A percentile compares a stretch with the other conserved stretches of the same genome.
These are phyloP conservation scores for Boehmeria nivea DNA, from an alignment of 306 rosid genomes.

Conservation along the genomic window DNA sequence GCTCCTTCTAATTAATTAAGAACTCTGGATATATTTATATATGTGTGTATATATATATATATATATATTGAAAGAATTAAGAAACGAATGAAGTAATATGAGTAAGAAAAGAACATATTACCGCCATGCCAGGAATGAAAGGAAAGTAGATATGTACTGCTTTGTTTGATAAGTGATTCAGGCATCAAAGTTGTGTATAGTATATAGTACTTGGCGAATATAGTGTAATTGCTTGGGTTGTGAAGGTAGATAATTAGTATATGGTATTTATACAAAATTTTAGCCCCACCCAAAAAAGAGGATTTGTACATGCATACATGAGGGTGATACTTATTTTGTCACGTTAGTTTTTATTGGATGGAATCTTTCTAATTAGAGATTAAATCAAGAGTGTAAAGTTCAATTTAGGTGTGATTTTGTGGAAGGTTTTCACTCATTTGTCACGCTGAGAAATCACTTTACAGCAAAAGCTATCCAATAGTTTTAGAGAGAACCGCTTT, in stretches of 20 bases:
- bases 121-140: background rate
- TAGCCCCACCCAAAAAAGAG: no score
- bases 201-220: background rate
- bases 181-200: background rate
- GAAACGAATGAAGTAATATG: background rate
- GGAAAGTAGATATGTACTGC: background rate
- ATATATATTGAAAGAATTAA: background rate
- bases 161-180: background rate
- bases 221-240: no score
- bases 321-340: background rate
- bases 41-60: no score
- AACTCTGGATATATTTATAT: no score
- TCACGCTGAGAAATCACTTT: slow-evolving; percentile 24
- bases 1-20: no score
- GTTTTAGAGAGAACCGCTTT: background rate
- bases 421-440: slow-evolving; percentile 3
- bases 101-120: background rate
- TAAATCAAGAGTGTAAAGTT: slow-evolving; percentile 20
- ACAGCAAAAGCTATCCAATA: slow-evolving; percentile 31
- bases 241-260: background rate
- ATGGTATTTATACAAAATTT: slow-evolving; percentile 2
- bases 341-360: slow-evolving; percentile 1
- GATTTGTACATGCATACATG: no score
- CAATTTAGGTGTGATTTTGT: background rate
- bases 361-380: slow-evolving; percentile 9